These are phyloP conservation scores for Phytophthora tentaculata DNA, from an alignment of 352 stramenopile genomes.

Conservation along the genomic window DNA sequence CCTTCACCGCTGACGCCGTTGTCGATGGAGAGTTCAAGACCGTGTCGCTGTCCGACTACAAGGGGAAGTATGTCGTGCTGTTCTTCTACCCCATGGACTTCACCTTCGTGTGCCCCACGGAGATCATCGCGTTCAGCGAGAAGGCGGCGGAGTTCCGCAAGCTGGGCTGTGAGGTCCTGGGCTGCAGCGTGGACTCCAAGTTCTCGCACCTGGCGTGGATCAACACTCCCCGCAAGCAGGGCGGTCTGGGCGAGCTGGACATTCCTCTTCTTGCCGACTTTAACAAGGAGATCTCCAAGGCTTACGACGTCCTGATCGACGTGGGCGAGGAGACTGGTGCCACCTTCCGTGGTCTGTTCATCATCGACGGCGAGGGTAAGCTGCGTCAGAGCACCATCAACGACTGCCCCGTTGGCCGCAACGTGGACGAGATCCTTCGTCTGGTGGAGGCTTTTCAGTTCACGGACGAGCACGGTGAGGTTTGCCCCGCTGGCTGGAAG, in stretches of 20 bases:
- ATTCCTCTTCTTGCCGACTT: constrained; percentile 91
- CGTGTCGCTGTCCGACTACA: constrained; percentile 82
- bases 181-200: constrained; percentile 85
- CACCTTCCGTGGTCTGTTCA: constrained; percentile 88
- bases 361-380: constrained; percentile 88
- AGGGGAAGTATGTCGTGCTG: constrained; percentile 90
- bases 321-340: constrained; percentile 67
- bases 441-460: constrained; percentile 93
- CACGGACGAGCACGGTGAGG: constrained; percentile 89
- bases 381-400: constrained; percentile 89
- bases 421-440: constrained; percentile 90
- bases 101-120: constrained; percentile 91
- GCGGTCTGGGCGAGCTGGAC: constrained; percentile 89
- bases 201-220: constrained; percentile 90
- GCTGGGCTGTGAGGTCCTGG: constrained; percentile 75
- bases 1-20: constrained; percentile 79
- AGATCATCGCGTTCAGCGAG: constrained; percentile 91
- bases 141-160: constrained; percentile 73
- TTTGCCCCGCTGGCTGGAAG: constrained; percentile 91
- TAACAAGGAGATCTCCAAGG: constrained; percentile 77
- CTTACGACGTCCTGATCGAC: constrained; percentile 85
- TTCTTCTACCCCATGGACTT: constrained; percentile 94
- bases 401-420: constrained; percentile 85
- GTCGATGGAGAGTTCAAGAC: constrained; percentile 86
- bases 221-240: constrained; percentile 87